Percentiles rank a stretch among this genome's conserved stretches.
Evolutionary conservation across 768 basidiomycete genomes (phyloP).

Genomic region (Suillus tomentosus): DNA sequence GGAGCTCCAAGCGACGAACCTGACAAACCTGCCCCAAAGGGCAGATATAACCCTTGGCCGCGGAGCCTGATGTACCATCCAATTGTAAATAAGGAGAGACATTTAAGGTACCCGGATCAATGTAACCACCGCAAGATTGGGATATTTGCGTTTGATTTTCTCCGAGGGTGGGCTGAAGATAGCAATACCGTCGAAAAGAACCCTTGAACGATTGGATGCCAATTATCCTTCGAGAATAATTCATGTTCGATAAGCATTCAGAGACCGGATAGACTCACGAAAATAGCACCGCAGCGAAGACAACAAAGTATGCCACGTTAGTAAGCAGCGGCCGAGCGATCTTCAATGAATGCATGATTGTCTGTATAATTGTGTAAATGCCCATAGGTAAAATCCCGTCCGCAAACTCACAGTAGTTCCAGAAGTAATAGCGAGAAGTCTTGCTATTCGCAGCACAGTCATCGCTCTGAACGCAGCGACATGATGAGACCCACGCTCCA

Average conservation of each 20-base stretch:
- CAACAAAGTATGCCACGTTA: slow-evolving; percentile 86
- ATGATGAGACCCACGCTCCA: slow-evolving; percentile 69
- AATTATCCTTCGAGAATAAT: slow-evolving; percentile 56
- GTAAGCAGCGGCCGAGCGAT: slow-evolving; percentile 87
- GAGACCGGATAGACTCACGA: slow-evolving; percentile 51
- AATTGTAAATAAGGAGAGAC: slow-evolving; percentile 42
- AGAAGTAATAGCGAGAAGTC: slow-evolving; percentile 83
- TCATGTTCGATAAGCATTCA: neutral
- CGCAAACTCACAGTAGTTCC: slow-evolving; percentile 78
- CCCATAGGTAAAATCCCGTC: neutral
- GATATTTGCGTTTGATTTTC: slow-evolving; percentile 48
- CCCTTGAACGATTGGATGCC: slow-evolving; percentile 95
- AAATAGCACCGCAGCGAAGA: slow-evolving; percentile 88
- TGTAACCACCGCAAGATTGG: slow-evolving; percentile 81
- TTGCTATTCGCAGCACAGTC: slow-evolving; percentile 79
- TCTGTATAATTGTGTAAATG: slow-evolving; percentile 37
- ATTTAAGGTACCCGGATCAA: slow-evolving; percentile 59
- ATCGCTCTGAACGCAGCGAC: slow-evolving; percentile 88
- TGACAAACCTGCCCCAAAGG: slow-evolving; percentile 83
- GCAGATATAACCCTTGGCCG: slow-evolving; percentile 85
- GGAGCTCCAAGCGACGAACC: slow-evolving; percentile 40
- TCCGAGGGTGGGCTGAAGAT: slow-evolving; percentile 55
- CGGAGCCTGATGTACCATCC: slow-evolving; percentile 39
- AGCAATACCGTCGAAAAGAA: slow-evolving; percentile 69
- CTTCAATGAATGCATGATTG: slow-evolving; percentile 92